These are phyloP conservation scores for Heterobasidion occidentale DNA, from an alignment of 1,284 basidiomycete species.

Conservation along the genomic window DNA sequence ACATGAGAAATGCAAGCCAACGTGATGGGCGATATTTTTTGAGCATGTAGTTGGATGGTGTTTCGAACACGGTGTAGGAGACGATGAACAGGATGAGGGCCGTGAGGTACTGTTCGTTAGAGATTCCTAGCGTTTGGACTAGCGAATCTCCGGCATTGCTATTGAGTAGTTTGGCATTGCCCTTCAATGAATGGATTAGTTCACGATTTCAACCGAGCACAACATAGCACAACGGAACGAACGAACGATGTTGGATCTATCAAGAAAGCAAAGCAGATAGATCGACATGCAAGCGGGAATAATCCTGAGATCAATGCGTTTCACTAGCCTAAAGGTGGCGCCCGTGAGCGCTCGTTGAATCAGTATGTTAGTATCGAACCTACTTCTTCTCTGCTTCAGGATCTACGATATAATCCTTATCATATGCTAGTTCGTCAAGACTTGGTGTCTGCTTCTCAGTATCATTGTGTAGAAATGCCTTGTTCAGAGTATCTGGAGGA, in stretches of 20 bases:
- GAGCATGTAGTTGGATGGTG: conserved; percentile 32
- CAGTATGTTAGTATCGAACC: background rate
- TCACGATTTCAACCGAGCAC: background rate
- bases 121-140: conserved; percentile 20
- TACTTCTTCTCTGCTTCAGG: conserved; percentile 12
- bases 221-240: background rate
- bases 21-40: conserved; percentile 31
- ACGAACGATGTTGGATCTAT: conserved; percentile 29
- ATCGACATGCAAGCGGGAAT: conserved; percentile 23
- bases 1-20: conserved; percentile 29
- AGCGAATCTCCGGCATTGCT: conserved; percentile 23
- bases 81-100: conserved; percentile 32
- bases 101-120: conserved; percentile 24
- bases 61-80: conserved; percentile 28
- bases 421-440: too few relatives aligned
- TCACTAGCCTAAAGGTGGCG: background rate
- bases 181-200: conserved; percentile 10
- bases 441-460: too few relatives aligned
- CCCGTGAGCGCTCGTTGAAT: background rate
- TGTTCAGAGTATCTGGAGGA: too few relatives aligned
- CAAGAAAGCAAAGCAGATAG: conserved; percentile 29
- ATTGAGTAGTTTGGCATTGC: conserved; percentile 30
- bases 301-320: conserved; percentile 19
- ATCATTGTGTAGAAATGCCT: too few relatives aligned
- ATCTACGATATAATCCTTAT: conserved; percentile 8